A percentile compares a stretch with the other conserved stretches of the same genome.
phyloP scores from a whole-genome alignment of 306 rosid genomes.

The Ziziphus jujuba region DNA sequence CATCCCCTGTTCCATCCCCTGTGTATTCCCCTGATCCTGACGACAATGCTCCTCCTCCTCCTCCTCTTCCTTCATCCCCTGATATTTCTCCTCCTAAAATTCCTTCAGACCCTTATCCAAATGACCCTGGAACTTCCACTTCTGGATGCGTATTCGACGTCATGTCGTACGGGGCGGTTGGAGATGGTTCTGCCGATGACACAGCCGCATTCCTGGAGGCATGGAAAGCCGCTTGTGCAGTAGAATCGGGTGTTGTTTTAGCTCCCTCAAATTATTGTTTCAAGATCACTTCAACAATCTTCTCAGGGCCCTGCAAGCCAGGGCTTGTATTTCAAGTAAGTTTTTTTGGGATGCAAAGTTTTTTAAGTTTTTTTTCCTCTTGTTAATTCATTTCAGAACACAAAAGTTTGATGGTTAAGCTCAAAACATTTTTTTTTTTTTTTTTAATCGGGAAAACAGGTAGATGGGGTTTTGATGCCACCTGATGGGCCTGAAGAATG shows the following conservation, averaged over 20 bases:
- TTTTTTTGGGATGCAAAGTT: no score
- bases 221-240: conserved; percentile 94
- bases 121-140: conserved; percentile 43
- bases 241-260: conserved; percentile 65
- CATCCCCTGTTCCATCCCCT: conserved; percentile 27
- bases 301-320: conserved; percentile 91
- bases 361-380: not conserved
- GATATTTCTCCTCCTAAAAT: conserved; percentile 33
- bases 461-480: conserved; percentile 86
- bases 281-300: conserved; percentile 83
- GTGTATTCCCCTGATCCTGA: conserved; percentile 31
- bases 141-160: conserved; percentile 63
- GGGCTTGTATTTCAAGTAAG: conserved; percentile 88
- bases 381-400: not conserved
- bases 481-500: conserved; percentile 90
- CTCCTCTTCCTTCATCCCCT: no score
- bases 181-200: conserved; percentile 86
- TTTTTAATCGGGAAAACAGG: conserved; percentile 33
- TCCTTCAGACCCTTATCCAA: conserved; percentile 14
- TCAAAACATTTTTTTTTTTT: no score
- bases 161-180: conserved; percentile 73
- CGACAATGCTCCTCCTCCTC: conserved; percentile 22
- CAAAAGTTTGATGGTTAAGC: not conserved
- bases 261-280: conserved; percentile 60
- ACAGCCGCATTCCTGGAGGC: conserved; percentile 73